Evolutionary conservation across 169 alveolate genomes (phyloP).

Genomic region (Eimeria falciformis): DNA sequence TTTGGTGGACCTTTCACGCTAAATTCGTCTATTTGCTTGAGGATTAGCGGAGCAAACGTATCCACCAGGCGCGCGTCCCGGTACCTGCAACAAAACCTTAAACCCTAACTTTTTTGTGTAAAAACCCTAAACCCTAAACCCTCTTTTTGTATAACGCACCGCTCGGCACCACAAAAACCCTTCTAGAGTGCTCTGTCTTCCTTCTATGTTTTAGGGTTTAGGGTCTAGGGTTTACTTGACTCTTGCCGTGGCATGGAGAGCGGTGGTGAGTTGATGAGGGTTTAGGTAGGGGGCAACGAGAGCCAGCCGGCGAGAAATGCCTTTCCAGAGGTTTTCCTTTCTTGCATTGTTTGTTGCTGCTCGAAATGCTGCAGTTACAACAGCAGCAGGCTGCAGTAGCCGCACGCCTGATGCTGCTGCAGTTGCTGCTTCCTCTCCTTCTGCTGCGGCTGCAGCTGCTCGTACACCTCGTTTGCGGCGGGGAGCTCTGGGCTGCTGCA

Average conservation of each 20-base stretch:
- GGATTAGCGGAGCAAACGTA: slow-evolving; percentile 34
- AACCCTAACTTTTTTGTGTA: too few relatives aligned
- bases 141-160: neutral
- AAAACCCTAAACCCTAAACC: slow-evolving; percentile 39
- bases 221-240: slow-evolving; percentile 21
- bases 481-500: slow-evolving; percentile 27
- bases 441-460: neutral
- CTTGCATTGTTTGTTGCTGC: neutral
- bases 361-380: slow-evolving; percentile 2
- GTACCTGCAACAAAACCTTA: slow-evolving; percentile 10
- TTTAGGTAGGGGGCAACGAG: neutral
- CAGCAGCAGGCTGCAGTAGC: slow-evolving; percentile 34
- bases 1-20: slow-evolving; percentile 18
- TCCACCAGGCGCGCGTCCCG: slow-evolving; percentile 39
- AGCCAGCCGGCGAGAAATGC: neutral
- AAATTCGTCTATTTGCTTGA: slow-evolving; percentile 57
- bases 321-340: neutral
- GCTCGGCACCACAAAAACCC: neutral
- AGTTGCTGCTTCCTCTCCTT: neutral
- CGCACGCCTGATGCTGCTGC: slow-evolving; percentile 10
- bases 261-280: slow-evolving; percentile 8
- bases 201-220: neutral
- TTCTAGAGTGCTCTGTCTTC: neutral
- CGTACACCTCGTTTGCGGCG: neutral
- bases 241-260: neutral